Base-by-base conservation (phyloP, 2,329 filamentous ascomycete species). In the Aspergillus uvarum region DNA sequence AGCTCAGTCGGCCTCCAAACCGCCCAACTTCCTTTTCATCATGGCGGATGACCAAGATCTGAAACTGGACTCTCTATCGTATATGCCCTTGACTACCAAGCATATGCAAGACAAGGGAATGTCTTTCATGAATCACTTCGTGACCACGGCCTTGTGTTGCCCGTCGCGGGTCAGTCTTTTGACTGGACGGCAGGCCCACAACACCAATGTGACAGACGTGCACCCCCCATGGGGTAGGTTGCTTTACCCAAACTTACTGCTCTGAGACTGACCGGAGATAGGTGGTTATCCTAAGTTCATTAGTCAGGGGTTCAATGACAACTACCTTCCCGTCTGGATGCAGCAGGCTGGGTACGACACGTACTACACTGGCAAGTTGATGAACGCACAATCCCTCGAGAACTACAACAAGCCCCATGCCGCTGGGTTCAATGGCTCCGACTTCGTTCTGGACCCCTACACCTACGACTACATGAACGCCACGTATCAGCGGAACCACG, bases 311-410 rank as follows among this genome's bases (percentile, higher is more conserved):
- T 80, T 85, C 61, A 89, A 91, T 59, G 81, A 87, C 1, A 82
- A 87, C 38, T 90, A 88, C 61, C 80, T 91, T 0, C 89, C 88
- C 0, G 71, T 91, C 0, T 91, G 89, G 88, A 74, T 92, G n/a
- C 86, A 90, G 64, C 72, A 83, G 4, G 84, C 83, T 0, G 88
- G 87, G 0, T 91, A 91, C 69, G 84, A 85, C 58, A 63, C 88
- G 0, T 90, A 89, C 68, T 91, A 91, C 66, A 85, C 84, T 0
- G 89, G 74, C 14, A 91, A 92, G 69, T 77, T 90, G 4, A 88
- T 89, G 75, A 91, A 91, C 64, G 79, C 82, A 0, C 87, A 90
- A 54, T 83, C 78, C 0, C 77, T 83, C 1, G 68, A 79, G 0
- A 90, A 88, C 60, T 91, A 89, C 68, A 76, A 88, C 67, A 76